Base-by-base conservation (phyloP, 768 basidiomycete species). In the Podaxis mareebaensis region DNA sequence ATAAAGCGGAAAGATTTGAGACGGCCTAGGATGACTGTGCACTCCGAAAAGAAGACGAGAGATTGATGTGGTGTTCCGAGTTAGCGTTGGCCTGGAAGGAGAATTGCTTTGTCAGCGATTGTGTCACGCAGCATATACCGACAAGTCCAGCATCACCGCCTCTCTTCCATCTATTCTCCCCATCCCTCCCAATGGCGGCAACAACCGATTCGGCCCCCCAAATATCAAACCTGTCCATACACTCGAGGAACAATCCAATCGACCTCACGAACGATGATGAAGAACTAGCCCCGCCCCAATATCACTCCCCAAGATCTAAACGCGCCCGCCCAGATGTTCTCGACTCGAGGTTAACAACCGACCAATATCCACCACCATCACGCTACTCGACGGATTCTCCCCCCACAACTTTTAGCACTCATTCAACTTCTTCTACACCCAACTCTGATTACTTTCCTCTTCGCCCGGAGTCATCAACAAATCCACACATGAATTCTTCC, bases 211-310 rank as follows among this genome's bases (percentile, higher is more conserved):
- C 74, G 59, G 69, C 71, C 48, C 72, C 71, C 54, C 72, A 71
- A 56, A 73, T 74, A 55, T 74, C 68, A 56, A 75, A 67, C 71
- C 74, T 77, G 53, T 75, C 79, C 33, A 62, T 78, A 28, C 60
- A 61, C 60, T 53, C 52, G 8, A 40, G 60, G 66, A 76, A 81
- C 54, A 79, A 83, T 67, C 84, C 81, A 67, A 91, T 91, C 72
- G 90, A 91, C 79, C 81, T 91, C 65, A 91, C 88, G 26, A 76
- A 79, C 65, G 89, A 89, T 75, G 88, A 90, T 73, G 88, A 89
- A 69, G 84, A 84, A 68, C 73, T 77, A 69, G 77, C 78, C 64
- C 72, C 57, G 38, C 7, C 63, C 40, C 64, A 38, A 33, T 46
- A 53, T 48, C 49, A 40, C 51, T 58, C 39, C 53, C 60, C 54